Evolutionary conservation across 179 eudicot genomes (phyloP), one percentile per base, ranked within the genome.

Genomic region (Monotropa hypopitys): DNA sequence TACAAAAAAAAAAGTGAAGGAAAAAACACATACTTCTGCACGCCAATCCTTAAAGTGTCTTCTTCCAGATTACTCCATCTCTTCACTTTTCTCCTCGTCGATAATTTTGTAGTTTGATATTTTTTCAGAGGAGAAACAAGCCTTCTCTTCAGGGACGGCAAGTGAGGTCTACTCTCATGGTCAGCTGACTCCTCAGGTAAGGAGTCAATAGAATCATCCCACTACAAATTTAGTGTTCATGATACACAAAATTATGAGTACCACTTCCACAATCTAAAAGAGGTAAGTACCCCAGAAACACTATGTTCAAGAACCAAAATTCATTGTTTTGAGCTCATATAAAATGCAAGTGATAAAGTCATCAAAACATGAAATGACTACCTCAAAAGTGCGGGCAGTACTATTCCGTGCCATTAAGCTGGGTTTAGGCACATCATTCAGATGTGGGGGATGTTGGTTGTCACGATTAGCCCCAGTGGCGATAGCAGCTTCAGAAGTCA

Each of bases 51-150:
- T 80, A 93, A 81, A 26, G 90, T 66, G 53, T 89, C 92, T 84
- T 89, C 98, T 86, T 93, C 94, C 63, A 71, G 1, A 0, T 35
- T 28, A 33, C 88, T 88, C 97, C 98, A 93, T 56, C 7, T 81
- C 83, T 72, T 90, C 49, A 49, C 63, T 43, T 23, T 78, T 82
- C 91, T 88, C 83, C 87, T 84, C 78, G n/a, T 81, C 7, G 26
- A 23, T 35, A 84, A 0, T 33, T 80, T 85, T 66, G 45, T 15
- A n/a, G 6, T 26, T n/a, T 59, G 74, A 33, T 81, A 73, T 47
- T 43, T 68, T 30, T 75, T 84, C 66, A 86, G 76, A 20, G 94
- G 92, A 72, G 89, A 77, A 7, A 76, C 66, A 38, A 32, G 67
- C 50, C 74, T 77, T 35, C 47, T 75, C 51, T 78, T 86, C 57